These are phyloP conservation scores for Parachlorella kessleri DNA, from an alignment of 139 green algal genomes.

Conservation along the genomic window DNA sequence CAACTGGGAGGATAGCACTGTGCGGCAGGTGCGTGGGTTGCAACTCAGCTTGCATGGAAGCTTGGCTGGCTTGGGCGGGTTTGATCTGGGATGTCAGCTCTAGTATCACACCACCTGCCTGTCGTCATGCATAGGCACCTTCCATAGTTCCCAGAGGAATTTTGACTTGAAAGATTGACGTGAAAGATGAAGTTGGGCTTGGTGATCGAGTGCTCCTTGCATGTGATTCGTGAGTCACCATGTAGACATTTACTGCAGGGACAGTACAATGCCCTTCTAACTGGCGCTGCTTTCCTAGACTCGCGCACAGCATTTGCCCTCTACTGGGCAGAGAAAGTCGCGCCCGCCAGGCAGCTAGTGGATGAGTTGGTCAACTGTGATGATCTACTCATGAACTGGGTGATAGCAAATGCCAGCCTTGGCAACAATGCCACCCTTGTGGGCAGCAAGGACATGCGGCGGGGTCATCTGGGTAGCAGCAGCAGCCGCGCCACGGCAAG, in stretches of 20 bases:
- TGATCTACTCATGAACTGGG: slow-evolving; percentile 58
- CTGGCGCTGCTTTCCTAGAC: slow-evolving; percentile 57
- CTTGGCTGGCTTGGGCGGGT: too few species aligned
- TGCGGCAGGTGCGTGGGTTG: neutral
- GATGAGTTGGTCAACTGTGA: slow-evolving; percentile 60
- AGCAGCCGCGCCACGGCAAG: neutral
- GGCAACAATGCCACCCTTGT: too few species aligned
- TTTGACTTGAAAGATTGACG: too few species aligned
- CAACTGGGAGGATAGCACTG: neutral
- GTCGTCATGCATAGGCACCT: too few species aligned
- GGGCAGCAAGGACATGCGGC: neutral
- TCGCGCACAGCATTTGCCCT: slow-evolving; percentile 17
- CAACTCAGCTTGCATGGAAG: neutral
- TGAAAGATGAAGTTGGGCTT: too few species aligned
- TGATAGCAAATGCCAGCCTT: slow-evolving; percentile 35
- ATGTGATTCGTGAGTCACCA: too few species aligned
- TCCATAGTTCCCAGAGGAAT: too few species aligned
- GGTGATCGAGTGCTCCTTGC: too few species aligned
- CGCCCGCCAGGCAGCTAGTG: slow-evolving; percentile 19
- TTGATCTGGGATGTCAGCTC: too few species aligned
- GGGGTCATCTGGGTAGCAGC: neutral
- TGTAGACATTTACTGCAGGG: slow-evolving; percentile 16
- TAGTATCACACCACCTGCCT: too few species aligned
- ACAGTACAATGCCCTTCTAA: slow-evolving; percentile 51
- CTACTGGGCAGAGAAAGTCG: slow-evolving; percentile 32